phyloP scores from a whole-genome alignment of 805 yeast species.

The Lachancea lanzarotensis region DNA sequence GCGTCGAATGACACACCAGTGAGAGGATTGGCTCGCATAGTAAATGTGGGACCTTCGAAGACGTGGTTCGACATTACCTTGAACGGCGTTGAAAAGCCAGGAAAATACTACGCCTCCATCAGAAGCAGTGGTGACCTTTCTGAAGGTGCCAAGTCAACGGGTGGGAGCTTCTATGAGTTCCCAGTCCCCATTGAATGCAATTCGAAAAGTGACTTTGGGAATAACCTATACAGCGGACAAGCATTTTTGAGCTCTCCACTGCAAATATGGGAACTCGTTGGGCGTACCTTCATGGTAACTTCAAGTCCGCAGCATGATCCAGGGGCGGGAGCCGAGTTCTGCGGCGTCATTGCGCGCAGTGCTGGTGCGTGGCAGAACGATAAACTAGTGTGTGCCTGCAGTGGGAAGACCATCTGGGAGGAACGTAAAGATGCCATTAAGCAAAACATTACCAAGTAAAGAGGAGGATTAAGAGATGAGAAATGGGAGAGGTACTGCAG shows the following conservation, averaged over 20 bases:
- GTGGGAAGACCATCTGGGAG: conserved; percentile 95
- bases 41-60: conserved; percentile 46
- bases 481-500: not conserved
- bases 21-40: conserved; percentile 82
- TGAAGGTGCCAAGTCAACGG: conserved; percentile 62
- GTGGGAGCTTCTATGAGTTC: conserved; percentile 40
- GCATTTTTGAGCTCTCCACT: conserved; percentile 41
- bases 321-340: conserved; percentile 35
- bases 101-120: conserved; percentile 63
- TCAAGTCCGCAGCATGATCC: conserved; percentile 14
- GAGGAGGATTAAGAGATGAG: no score
- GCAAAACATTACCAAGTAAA: conserved; percentile 18
- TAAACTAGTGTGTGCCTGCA: conserved; percentile 87
- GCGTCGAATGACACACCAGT: conserved; percentile 50
- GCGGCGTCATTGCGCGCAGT: conserved; percentile 90
- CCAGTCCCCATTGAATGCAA: conserved; percentile 27
- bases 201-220: conserved; percentile 31
- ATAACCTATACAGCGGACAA: conserved; percentile 36
- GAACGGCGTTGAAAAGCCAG: conserved; percentile 55
- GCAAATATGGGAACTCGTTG: conserved; percentile 56
- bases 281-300: conserved; percentile 45
- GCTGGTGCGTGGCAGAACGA: conserved; percentile 98
- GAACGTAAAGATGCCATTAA: conserved; percentile 72
- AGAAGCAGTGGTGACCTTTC: conserved; percentile 72
- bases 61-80: conserved; percentile 74